Conservation (phyloP, 495 filamentous ascomycete species). For the Talaromyces borbonicus region DNA sequence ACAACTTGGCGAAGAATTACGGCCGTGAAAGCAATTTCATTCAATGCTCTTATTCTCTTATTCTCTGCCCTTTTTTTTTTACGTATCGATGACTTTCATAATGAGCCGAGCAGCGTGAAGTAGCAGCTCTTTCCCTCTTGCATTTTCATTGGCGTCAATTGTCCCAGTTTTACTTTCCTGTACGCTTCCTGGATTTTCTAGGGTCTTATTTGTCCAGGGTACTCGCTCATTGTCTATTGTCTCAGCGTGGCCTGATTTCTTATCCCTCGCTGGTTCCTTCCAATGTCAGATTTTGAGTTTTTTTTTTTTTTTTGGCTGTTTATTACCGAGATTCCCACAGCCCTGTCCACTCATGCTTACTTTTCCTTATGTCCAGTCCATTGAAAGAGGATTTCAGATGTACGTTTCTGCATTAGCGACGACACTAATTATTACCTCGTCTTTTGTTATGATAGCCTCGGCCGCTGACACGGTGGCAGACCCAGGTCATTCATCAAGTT, state of each 20-base stretch:
- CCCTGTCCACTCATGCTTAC: background rate
- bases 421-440: background rate
- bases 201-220: no score
- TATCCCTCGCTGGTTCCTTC: background rate
- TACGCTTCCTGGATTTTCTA: no score
- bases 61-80: background rate
- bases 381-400: background rate
- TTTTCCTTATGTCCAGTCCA: background rate
- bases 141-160: background rate
- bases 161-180: background rate
- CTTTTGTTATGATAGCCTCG: background rate
- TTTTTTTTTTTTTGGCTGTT: background rate
- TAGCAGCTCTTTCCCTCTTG: background rate
- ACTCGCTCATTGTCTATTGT: no score
- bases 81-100: background rate
- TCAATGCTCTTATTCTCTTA: no score
- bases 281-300: background rate
- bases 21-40: no score
- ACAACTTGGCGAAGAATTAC: slow-evolving; percentile 36
- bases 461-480: no score
- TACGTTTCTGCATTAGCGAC: background rate
- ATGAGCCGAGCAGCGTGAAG: background rate
- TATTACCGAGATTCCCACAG: background rate
- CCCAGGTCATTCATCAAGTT: background rate
- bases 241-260: no score